These are phyloP conservation scores for Hanseniaspora pseudoguilliermondii DNA, from an alignment of 805 yeast species.

Conservation along the genomic window DNA sequence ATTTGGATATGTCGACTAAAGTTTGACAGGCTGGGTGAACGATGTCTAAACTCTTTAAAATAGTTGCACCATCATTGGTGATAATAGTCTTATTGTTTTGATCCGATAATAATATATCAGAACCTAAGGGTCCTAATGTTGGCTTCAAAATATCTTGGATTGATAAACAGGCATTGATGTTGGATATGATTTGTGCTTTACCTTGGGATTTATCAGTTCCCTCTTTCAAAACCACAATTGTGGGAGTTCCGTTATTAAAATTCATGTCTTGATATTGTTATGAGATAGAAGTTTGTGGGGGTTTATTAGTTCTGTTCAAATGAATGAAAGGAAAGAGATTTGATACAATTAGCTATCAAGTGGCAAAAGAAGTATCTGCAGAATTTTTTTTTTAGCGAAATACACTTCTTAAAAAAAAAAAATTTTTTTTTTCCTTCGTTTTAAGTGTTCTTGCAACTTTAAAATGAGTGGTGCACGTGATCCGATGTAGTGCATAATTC, in stretches of 20 bases:
- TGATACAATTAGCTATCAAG: too few relatives aligned
- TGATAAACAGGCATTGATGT: conserved; percentile 93
- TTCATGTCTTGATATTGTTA: conserved; percentile 38
- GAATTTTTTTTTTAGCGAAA: too few relatives aligned
- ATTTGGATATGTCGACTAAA: conserved; percentile 83
- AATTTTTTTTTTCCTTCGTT: too few relatives aligned
- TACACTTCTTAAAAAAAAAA: too few relatives aligned
- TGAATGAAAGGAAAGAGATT: too few relatives aligned
- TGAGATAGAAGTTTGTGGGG: neutral
- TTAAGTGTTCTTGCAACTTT: too few relatives aligned
- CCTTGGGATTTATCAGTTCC: conserved; percentile 98
- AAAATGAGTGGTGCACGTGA: too few relatives aligned
- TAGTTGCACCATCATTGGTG: conserved; percentile 97
- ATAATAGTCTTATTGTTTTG: conserved; percentile 80
- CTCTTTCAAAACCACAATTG: conserved; percentile 94
- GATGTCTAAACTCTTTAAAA: conserved; percentile 77
- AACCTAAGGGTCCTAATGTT: conserved; percentile 93
- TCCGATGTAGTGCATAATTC: too few relatives aligned
- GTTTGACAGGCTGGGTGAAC: conserved; percentile 98
- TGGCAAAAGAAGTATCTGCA: too few relatives aligned
- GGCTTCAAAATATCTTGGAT: conserved; percentile 91
- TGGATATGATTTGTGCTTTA: conserved; percentile 84
- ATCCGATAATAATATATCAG: conserved; percentile 82
- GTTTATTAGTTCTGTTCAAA: neutral
- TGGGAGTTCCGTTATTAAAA: conserved; percentile 87